A percentile compares a stretch with the other conserved stretches of the same genome.
Conservation (phyloP, 176 grass and related monocot species). For the Carex pumila region DNA sequence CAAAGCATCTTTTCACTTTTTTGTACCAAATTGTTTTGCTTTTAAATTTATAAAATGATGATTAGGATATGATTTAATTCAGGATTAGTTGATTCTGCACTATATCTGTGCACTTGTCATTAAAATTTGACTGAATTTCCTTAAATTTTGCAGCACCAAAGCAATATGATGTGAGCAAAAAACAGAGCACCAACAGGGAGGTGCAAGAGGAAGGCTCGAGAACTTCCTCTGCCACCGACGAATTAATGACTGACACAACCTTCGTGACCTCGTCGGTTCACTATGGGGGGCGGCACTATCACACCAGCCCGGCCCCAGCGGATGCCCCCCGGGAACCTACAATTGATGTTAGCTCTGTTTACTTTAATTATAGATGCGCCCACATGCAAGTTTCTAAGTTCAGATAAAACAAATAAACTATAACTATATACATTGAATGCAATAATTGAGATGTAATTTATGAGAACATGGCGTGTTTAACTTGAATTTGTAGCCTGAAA, state of each 20-base stretch:
- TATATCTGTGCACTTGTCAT: not conserved
- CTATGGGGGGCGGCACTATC: not conserved
- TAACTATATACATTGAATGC: not conserved
- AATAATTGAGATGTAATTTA: not conserved
- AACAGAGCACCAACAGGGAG: slow-evolving; percentile 16
- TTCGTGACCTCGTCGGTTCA: not conserved
- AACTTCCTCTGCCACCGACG: not conserved
- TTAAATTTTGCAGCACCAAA: slow-evolving; percentile 19
- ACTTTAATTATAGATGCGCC: not conserved
- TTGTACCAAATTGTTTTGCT: not conserved
- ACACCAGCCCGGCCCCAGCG: not conserved
- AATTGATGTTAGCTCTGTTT: slow-evolving; percentile 5
- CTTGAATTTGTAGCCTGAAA: not conserved
- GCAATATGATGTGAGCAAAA: slow-evolving; percentile 1
- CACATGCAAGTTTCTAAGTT: not conserved
- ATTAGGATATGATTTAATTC: not conserved
- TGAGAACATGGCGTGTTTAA: not conserved
- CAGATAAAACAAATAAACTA: too few species aligned
- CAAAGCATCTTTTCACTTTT: not conserved
- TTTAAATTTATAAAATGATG: not conserved
- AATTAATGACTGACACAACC: not conserved
- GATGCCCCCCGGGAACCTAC: not conserved
- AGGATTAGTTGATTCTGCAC: slow-evolving; percentile 1
- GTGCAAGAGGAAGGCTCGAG: not conserved
- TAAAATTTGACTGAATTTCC: not conserved